These are phyloP conservation scores for Salpingoeca rosetta DNA, from an alignment of 78 protist genomes.

Conservation along the genomic window DNA sequence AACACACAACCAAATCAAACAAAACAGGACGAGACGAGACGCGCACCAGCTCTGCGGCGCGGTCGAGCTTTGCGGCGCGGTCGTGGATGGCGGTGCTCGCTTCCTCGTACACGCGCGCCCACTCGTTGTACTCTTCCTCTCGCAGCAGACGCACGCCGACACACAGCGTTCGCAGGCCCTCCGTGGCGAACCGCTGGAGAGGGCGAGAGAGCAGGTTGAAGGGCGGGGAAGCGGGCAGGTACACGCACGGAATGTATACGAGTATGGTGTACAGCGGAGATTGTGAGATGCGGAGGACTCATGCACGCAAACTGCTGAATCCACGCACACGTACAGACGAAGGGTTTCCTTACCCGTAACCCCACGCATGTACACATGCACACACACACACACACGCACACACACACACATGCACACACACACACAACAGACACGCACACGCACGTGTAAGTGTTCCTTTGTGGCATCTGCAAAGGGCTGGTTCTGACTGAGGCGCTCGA, in stretches of 20 bases:
- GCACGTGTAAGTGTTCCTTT: not conserved
- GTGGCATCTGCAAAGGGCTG: not conserved
- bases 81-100: slow-evolving; percentile 31
- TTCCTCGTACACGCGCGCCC: slow-evolving; percentile 23
- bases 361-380: not conserved
- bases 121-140: slow-evolving; percentile 32
- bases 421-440: too few species aligned
- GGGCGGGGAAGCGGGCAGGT: slow-evolving; percentile 4
- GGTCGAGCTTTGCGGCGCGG: slow-evolving; percentile 26
- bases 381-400: not conserved
- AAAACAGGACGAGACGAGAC: too few species aligned
- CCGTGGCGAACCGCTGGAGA: slow-evolving; percentile 55
- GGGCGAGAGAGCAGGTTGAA: not conserved
- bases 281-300: too few species aligned
- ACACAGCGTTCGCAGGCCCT: slow-evolving; percentile 80
- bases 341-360: too few species aligned
- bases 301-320: too few species aligned
- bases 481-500: not conserved
- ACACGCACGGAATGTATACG: too few species aligned
- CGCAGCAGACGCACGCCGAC: slow-evolving; percentile 27
- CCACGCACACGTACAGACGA: not conserved
- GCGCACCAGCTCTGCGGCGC: not conserved
- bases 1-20: too few species aligned
- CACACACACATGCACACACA: slow-evolving; percentile 10
- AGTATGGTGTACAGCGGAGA: not conserved